phyloP scores from a whole-genome alignment of 345 rosid species.

The Eucalyptus dawsonii region DNA sequence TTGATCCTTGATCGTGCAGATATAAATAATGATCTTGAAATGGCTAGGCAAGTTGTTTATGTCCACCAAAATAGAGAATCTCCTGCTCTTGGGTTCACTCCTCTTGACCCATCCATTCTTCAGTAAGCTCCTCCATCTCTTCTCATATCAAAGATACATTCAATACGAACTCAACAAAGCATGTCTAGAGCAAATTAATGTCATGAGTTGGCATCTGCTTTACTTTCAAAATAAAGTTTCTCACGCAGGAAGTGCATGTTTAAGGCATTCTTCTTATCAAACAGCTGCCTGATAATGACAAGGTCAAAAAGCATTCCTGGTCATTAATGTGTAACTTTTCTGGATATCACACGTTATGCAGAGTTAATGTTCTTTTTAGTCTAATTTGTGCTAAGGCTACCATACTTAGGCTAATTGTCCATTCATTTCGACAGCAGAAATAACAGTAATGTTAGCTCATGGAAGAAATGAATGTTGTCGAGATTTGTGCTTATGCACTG shows the following conservation, averaged over 20 bases:
- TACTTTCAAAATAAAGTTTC: neutral
- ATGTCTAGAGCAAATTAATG: neutral
- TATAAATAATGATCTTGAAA: conserved; percentile 86
- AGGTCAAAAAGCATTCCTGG: neutral
- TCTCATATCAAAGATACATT: neutral
- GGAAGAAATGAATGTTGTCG: neutral
- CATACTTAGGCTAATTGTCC: neutral
- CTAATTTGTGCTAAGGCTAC: neutral
- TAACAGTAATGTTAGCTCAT: neutral
- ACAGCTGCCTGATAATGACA: neutral
- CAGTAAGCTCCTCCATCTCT: conserved; percentile 27
- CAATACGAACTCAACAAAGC: neutral
- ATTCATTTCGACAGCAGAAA: neutral
- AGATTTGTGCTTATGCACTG: neutral
- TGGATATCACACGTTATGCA: neutral
- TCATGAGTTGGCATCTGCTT: neutral
- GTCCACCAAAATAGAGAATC: conserved; percentile 88
- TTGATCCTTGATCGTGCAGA: conserved; percentile 94
- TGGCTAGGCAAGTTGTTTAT: conserved; percentile 88
- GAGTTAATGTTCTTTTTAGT: neutral
- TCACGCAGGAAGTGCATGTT: neutral
- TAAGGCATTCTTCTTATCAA: neutral
- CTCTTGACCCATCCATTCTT: conserved; percentile 73
- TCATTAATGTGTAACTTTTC: neutral
- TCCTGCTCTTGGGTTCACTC: conserved; percentile 89